phyloP scores from a whole-genome alignment of 139 green algal genomes.

The Coelastrella sp. region DNA sequence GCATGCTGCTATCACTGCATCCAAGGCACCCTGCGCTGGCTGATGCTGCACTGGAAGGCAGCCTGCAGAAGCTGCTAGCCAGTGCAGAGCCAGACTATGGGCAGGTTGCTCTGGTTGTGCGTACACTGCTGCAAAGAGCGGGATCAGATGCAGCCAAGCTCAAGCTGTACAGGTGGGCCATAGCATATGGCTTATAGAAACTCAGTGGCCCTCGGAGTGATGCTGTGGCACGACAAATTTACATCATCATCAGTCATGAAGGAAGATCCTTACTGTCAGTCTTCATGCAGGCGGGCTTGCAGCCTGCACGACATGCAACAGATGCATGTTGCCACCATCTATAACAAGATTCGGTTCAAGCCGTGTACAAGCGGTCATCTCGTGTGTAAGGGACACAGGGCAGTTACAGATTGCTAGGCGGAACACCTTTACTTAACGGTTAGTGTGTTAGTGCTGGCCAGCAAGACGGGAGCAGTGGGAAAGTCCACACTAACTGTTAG shows the following conservation, averaged over 20 bases:
- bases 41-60: neutral
- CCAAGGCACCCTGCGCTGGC: neutral
- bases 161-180: conserved; percentile 18
- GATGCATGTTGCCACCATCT: too few relatives aligned
- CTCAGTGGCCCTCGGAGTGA: too few relatives aligned
- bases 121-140: neutral
- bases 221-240: too few relatives aligned
- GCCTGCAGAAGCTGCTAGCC: conserved; percentile 31
- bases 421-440: too few relatives aligned
- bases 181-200: neutral
- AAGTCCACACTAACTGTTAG: too few relatives aligned
- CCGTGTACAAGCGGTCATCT: neutral
- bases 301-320: too few relatives aligned
- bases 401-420: neutral
- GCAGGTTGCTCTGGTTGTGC: conserved; percentile 2
- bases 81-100: neutral
- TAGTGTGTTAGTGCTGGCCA: too few relatives aligned
- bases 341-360: too few relatives aligned
- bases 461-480: too few relatives aligned
- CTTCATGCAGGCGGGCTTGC: too few relatives aligned
- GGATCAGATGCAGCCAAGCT: neutral
- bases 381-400: neutral
- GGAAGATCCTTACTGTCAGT: too few relatives aligned
- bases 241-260: too few relatives aligned
- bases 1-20: neutral